Evolutionary conservation across 2,329 filamentous ascomycete genomes (phyloP).

Genomic region (Trichoderma oligosporum): DNA sequence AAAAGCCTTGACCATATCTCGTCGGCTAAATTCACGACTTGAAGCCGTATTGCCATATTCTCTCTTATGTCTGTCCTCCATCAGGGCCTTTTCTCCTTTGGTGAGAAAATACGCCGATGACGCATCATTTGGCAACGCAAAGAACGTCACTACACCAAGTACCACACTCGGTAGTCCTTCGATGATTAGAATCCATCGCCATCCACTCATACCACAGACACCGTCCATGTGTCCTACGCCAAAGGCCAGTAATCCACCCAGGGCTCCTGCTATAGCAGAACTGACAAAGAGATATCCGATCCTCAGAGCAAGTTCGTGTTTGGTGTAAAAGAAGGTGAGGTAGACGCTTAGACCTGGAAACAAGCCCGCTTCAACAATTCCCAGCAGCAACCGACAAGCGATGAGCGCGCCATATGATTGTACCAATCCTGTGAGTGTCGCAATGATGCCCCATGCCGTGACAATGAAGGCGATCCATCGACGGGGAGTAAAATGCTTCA

Average conservation of each 20-base stretch:
- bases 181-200: slow-evolving; percentile 67
- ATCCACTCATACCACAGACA: slow-evolving; percentile 58
- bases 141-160: slow-evolving; percentile 35
- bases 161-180: slow-evolving; percentile 43
- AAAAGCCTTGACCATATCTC: slow-evolving; percentile 63
- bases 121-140: slow-evolving; percentile 37
- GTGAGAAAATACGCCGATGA: slow-evolving; percentile 58
- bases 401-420: slow-evolving; percentile 62
- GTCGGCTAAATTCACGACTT: slow-evolving; percentile 47
- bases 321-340: slow-evolving; percentile 73
- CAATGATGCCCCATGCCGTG: slow-evolving; percentile 61
- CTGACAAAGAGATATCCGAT: slow-evolving; percentile 71
- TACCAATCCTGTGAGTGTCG: slow-evolving; percentile 66
- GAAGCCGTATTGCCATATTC: slow-evolving; percentile 48
- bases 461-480: slow-evolving; percentile 64
- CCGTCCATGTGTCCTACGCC: slow-evolving; percentile 72
- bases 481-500: slow-evolving; percentile 60
- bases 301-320: slow-evolving; percentile 66
- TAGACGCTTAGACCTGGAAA: slow-evolving; percentile 68
- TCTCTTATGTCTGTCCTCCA: slow-evolving; percentile 40
- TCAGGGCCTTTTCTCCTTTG: slow-evolving; percentile 60
- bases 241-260: slow-evolving; percentile 69
- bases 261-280: slow-evolving; percentile 66
- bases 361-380: slow-evolving; percentile 64
- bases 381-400: slow-evolving; percentile 65